Base-by-base conservation (phyloP, 306 rosid genomes). In the Crotalaria pallida region DNA sequence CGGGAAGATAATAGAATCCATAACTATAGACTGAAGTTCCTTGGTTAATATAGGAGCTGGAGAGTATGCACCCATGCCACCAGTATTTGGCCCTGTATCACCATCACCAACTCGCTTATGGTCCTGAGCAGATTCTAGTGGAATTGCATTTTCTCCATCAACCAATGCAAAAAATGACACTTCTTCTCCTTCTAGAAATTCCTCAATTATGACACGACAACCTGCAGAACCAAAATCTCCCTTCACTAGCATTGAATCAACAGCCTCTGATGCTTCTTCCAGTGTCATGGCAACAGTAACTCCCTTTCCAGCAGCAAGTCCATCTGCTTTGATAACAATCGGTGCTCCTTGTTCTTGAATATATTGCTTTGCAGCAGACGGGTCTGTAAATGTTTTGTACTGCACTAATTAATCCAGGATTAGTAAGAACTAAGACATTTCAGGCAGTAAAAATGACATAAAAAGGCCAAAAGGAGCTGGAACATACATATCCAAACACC, bases 21-120 rank as follows among this genome's bases (percentile, higher is more conserved):
- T 94, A 41, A 91, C 92, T 40, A 84, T 9, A 23, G 82, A 82
- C 53, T 94, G 86, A 75, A 94, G 97, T 62, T 87, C 91, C 84
- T 81, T 83, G 11, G 99, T 94, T 58, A 94, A 64, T 43, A 94
- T 58, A 45, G 97, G 99, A 27, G 97, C 99, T 0, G 96, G 97
- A 12, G 97, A 94, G 79, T 91, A 94, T 43, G 99, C 99, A 60
- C 99, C 99, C 99, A 91, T 91, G 71, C 99, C 99, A 52, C 99
- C 97, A 17, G 97, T 94, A 79, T 94, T 94, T 15, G 97, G 99
- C 47, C 99, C 99, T 0, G 84, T 91, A 76, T 95, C 97, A 4
- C 91, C 96, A 74, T 95, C 96, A 17, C 97, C 99, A 53, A 91
- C 99, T 53, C 91, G 87, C 75, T 94, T 91, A 76, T 95, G 96